Percentiles rank a stretch among this genome's conserved stretches.
Conservation (phyloP, 805 yeast species). For the Saccharomycopsis sp. region DNA sequence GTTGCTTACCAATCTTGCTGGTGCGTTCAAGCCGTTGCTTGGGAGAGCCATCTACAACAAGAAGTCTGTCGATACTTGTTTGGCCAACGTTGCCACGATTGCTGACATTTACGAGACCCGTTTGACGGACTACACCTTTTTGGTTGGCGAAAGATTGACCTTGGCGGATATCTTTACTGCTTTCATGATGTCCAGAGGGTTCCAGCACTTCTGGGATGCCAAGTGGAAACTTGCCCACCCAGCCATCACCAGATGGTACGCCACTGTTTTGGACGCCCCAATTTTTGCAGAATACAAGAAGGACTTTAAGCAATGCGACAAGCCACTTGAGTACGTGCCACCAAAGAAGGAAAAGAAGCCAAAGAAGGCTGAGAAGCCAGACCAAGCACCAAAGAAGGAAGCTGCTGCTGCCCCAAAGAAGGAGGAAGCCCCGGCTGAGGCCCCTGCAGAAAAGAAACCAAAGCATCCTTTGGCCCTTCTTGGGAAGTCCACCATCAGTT, state of each 20-base stretch:
- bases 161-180: constrained; percentile 16
- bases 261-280: constrained; percentile 30
- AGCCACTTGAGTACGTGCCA: constrained; percentile 43
- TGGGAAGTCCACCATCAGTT: constrained; percentile 57
- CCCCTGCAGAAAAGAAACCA: constrained; percentile 58
- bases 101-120: constrained; percentile 10
- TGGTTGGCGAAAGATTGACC: constrained; percentile 17
- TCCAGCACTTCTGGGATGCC: constrained; percentile 38
- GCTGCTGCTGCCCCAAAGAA: constrained; percentile 28
- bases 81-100: constrained; percentile 5
- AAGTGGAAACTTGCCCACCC: constrained; percentile 15
- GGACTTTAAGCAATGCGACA: constrained; percentile 50
- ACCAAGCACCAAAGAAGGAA: constrained; percentile 17
- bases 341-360: constrained; percentile 51
- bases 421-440: constrained; percentile 43
- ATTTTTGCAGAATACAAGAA: constrained; percentile 30
- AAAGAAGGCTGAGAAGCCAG: constrained; percentile 31
- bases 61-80: constrained; percentile 6
- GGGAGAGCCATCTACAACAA: constrained; percentile 14
- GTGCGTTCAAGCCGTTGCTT: constrained; percentile 41
- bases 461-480: constrained; percentile 87
- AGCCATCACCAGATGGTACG: constrained; percentile 13
- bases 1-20: constrained; percentile 26
- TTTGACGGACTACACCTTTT: constrained; percentile 11
- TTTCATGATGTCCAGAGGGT: constrained; percentile 35